Evolutionary conservation across 164 flowering plant species (phyloP), one percentile per base, ranked within the genome.

Genomic region (Liriodendron chinense): DNA sequence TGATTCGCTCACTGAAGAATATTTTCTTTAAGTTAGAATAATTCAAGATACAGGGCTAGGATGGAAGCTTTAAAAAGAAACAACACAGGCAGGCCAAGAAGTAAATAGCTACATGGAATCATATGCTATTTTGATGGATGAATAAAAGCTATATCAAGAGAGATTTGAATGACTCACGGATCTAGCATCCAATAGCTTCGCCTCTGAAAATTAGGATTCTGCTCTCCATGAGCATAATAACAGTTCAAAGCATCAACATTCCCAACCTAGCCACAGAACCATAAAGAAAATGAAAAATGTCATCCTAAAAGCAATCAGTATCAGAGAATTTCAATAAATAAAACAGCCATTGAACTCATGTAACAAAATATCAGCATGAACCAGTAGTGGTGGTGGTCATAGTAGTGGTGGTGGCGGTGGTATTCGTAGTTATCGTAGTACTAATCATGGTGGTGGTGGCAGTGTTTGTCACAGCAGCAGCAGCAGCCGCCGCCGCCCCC

Each of bases 101-200:
- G 43, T 34, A 53, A 53, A 53, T 53, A 16, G 59, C 18, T 10
- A 10, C 59, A 10, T 53, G 59, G 59, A 16, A 10, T 53, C 59
- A 16, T 10, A 53, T 53, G 13, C 59, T 53, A 53, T 53, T 34
- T 34, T 34, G 43, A 34, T 53, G 59, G 59, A 53, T 53, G 18
- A 53, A 16, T 10, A 10, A 53, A 53, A 53, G 59, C 2, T 53
- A 53, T 53, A 53, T 12, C 13, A 16, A 53, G 59, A 53, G 13
- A 53, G 13, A 16, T 16, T 53, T 53, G 59, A 53, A 53, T 53
- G n/a, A 90, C 98, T 90, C 77, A 96, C 99, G 85, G 91, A 78
- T 91, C 93, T 76, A 96, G 84, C 92, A 94, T 94, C 99, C 99
- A 96, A 77, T 85, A 96, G 89, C 95, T 88, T 68, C 99, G 96